Evolutionary conservation across 2,329 filamentous ascomycete species (phyloP), one percentile per base, ranked within the genome.

Genomic region (Rutstroemia sydowiana): DNA sequence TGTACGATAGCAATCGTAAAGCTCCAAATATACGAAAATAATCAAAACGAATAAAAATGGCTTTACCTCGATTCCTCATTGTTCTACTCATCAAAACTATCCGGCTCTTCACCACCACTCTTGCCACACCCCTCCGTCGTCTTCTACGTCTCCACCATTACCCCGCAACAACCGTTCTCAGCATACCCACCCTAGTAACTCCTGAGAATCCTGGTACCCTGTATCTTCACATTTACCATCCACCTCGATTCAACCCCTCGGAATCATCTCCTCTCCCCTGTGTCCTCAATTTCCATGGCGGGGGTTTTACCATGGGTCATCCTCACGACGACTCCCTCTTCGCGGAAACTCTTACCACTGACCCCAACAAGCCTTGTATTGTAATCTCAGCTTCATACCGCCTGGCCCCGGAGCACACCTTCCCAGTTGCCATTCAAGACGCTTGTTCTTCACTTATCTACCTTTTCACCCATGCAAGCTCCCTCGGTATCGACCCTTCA

Each of bases 401-500:
- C 21, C 65, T 76, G 9, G 73, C 72, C 1, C 75, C 75, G 0
- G 70, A 76, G 52, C 57, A 72, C 55, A 67, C 68, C 9, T 77
- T 75, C 53, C 74, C 74, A 0, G 66, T 65, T 1, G 67, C 68
- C 13, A 63, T 69, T 13, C 58, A 71, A 14, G 75, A 77, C 57
- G 64, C 64, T n/a, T 75, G 68, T 66, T 74, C 76, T 59, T 69
- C 67, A 8, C 52, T 75, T 39, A 75, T 79, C 18, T 62, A 57
- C 36, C 30, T 61, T 2, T 63, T 59, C 52, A 36, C 51, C 1
- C 52, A 60, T 34, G 57, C 61, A 1, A 40, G 48, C 1, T 53
- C 57, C n/a, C 39, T 61, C 4, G 36, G 54, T 11, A 36, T 63
- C 23, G 56, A 61, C 32, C 42, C 51, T 3, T 48, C 44, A 1